A percentile compares a stretch with the other conserved stretches of the same genome.
These are phyloP conservation scores for Elsinoe fawcettii DNA, from an alignment of 2,329 filamentous ascomycete species.

Conservation along the genomic window DNA sequence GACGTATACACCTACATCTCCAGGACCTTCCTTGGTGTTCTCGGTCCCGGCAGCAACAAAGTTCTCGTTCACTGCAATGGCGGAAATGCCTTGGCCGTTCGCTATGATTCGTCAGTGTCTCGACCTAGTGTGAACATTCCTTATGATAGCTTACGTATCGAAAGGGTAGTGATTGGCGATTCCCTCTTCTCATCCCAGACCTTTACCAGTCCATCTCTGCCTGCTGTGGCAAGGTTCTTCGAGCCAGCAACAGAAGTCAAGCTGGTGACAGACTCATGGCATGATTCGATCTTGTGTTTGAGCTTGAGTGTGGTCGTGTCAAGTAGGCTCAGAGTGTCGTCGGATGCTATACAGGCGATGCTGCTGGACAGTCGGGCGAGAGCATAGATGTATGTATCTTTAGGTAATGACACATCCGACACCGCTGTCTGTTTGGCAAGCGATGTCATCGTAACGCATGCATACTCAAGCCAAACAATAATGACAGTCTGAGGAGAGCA, in stretches of 20 bases:
- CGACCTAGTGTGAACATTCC: not conserved
- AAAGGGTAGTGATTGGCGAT: conserved; percentile 28
- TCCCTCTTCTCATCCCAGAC: conserved; percentile 55
- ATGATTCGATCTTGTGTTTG: conserved; percentile 40
- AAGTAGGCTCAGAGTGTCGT: conserved; percentile 61
- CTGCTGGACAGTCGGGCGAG: conserved; percentile 37
- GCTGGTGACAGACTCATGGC: conserved; percentile 57
- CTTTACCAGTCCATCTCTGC: conserved; percentile 60
- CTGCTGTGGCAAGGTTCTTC: conserved; percentile 56
- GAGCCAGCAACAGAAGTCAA: conserved; percentile 45
- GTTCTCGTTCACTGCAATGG: conserved; percentile 55
- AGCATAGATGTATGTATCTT: conserved; percentile 49
- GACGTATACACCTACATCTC: conserved; percentile 32
- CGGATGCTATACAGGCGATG: conserved; percentile 59
- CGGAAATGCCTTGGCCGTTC: conserved; percentile 50
- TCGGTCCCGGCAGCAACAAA: conserved; percentile 67
- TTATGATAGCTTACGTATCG: not conserved
- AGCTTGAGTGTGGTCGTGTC: conserved; percentile 50
- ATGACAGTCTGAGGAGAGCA: no score
- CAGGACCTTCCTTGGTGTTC: conserved; percentile 31
- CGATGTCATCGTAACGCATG: not conserved
- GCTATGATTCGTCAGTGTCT: conserved; percentile 28
- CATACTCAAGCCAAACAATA: no score
- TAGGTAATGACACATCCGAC: conserved; percentile 16
- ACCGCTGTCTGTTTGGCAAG: not conserved